Percentiles rank a stretch among this genome's conserved stretches.
Evolutionary conservation across 2,329 filamentous ascomycete species (phyloP).

Genomic region (Cryphonectria radicalis): DNA sequence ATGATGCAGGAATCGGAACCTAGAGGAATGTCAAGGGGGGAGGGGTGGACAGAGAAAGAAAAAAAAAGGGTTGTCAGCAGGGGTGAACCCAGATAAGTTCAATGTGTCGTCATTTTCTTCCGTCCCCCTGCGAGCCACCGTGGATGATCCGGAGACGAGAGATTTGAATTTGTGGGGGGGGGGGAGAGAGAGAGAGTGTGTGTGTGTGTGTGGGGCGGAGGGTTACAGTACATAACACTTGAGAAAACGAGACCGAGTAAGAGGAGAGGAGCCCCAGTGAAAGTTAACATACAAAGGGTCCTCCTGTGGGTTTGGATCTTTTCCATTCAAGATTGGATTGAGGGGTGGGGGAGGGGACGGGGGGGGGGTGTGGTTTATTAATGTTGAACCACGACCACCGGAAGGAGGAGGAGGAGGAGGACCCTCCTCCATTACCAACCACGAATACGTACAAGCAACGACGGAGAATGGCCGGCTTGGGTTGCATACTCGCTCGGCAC

Average conservation of each 20-base stretch:
- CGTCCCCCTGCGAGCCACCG: slow-evolving; percentile 19
- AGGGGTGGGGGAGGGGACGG: too few relatives aligned
- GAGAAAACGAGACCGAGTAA: too few relatives aligned
- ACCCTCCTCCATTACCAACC: slow-evolving; percentile 22
- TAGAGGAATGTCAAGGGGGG: background rate
- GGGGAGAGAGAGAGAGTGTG: background rate
- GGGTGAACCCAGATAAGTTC: slow-evolving; percentile 13
- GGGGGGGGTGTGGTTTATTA: too few relatives aligned
- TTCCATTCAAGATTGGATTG: slow-evolving; percentile 17
- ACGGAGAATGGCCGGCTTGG: slow-evolving; percentile 9
- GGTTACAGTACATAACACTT: too few relatives aligned
- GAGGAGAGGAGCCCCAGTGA: too few relatives aligned
- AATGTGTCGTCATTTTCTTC: slow-evolving; percentile 26
- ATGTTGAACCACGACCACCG: too few relatives aligned
- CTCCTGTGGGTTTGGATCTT: background rate
- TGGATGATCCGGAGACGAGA: slow-evolving; percentile 19
- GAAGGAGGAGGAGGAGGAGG: too few relatives aligned
- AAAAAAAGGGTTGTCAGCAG: slow-evolving; percentile 1
- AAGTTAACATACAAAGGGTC: too few relatives aligned
- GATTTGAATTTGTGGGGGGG: slow-evolving; percentile 15
- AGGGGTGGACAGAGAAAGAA: too few relatives aligned
- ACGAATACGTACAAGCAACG: slow-evolving; percentile 26
- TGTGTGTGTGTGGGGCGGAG: too few relatives aligned
- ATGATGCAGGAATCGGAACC: background rate
- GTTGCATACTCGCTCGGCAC: too few relatives aligned